Evolutionary conservation across 768 basidiomycete genomes (phyloP), one percentile per base, ranked within the genome.

Genomic region (Exidia glandulosa): DNA sequence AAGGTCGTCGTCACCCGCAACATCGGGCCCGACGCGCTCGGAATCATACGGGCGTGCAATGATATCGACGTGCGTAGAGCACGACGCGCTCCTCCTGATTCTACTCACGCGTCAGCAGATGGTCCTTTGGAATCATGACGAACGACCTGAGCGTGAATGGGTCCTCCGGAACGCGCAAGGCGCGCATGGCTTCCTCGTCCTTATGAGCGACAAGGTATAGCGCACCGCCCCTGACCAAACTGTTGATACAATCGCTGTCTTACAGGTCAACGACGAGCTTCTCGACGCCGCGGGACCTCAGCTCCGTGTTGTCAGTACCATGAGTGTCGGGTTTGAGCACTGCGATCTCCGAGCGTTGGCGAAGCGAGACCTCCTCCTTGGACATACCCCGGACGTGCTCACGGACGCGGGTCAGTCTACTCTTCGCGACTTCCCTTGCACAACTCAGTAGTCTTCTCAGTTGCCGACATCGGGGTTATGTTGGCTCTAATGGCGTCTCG

Each of bases 321-420:
- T 95, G 84, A 92, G 90, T 19, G 91, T 94, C 23, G 92, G 91
- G 52, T 89, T 86, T 67, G 95, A 99, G 58, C 96, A 98, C 63
- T 78, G 92, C 37, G 82, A 88, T 62, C 73, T 88, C 1, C 69
- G 75, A 25, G 82, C 80, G 32, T 71, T 86, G 6, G 77, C 82
- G 12, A 74, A 79, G 64, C 80, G 84, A 16, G 77, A 79, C 1
- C 79, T 98, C 60, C 80, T 78, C 52, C 70, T 97, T 5, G 96
- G 96, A 6, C 91, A 92, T 71, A 98, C 94, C 0, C 96, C 95
- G 0, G 92, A 94, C 59, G 88, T 97, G 4, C 79, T 99, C 16
- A 94, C 88, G 3, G 91, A 93, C 66, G 92, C 95, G 64, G 92
- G 92, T 84, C 66, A 60, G 67, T 29, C 5, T 32, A 0, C 19